These are phyloP conservation scores for Apiosordaria backusii DNA, from an alignment of 495 filamentous ascomycete genomes.

Conservation along the genomic window DNA sequence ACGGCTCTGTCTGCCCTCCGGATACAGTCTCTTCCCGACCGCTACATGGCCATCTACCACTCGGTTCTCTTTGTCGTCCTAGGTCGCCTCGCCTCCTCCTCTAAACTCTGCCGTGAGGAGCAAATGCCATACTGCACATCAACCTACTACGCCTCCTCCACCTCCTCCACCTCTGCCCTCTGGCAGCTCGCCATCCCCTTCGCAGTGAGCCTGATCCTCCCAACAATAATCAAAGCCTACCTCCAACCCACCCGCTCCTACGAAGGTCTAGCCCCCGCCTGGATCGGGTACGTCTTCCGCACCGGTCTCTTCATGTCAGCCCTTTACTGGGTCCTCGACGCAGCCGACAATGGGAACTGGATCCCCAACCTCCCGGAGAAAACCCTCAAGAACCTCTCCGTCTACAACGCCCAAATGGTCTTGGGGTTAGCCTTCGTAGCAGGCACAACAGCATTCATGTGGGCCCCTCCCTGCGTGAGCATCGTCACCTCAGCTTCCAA, in stretches of 20 bases:
- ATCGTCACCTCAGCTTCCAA: slow-evolving; percentile 45
- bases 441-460: slow-evolving; percentile 66
- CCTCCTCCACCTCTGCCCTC: slow-evolving; percentile 85
- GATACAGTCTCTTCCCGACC: slow-evolving; percentile 57
- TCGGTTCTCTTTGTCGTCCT: slow-evolving; percentile 78
- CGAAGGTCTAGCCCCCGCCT: slow-evolving; percentile 74
- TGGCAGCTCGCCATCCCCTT: slow-evolving; percentile 88
- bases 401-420: slow-evolving; percentile 69
- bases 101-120: slow-evolving; percentile 92
- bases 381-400: slow-evolving; percentile 66
- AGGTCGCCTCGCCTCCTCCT: slow-evolving; percentile 80
- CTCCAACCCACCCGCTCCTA: slow-evolving; percentile 75
- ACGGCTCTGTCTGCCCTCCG: slow-evolving; percentile 71
- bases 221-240: slow-evolving; percentile 72
- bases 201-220: slow-evolving; percentile 66
- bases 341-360: slow-evolving; percentile 88
- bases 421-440: slow-evolving; percentile 68
- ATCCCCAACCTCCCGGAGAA: slow-evolving; percentile 55
- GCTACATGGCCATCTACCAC: slow-evolving; percentile 74
- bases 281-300: slow-evolving; percentile 79
- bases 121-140: slow-evolving; percentile 96
- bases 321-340: slow-evolving; percentile 84
- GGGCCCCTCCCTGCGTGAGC: slow-evolving; percentile 69
- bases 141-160: slow-evolving; percentile 90
- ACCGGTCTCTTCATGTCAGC: slow-evolving; percentile 70